Base-by-base conservation (phyloP, 2,329 filamentous ascomycete species). In the Bipolaris zeicola region DNA sequence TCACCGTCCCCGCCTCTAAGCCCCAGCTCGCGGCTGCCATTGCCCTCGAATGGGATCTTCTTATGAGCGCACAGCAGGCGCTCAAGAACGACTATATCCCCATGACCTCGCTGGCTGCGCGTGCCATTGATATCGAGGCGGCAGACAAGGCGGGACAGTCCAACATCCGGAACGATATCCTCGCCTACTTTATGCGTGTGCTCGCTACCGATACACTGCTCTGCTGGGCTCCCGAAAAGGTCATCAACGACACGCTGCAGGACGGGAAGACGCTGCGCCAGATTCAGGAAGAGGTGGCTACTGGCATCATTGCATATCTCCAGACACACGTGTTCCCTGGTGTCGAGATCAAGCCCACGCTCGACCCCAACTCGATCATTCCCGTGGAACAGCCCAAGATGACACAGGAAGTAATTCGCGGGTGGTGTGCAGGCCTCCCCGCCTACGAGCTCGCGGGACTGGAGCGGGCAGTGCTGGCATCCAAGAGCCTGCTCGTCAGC, bases 171-270 rank as follows among this genome's bases (percentile, higher is more conserved):
- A 73, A 83, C 0, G 80, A 83, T 38, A 87, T 97, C 44, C 79
- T 89, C 14, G 81, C 80, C 16, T 88, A 86, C 61, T 79, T 95
- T 49, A 85, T 98, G 82, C 85, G 89, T 44, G 98, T 98, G 76
- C 84, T 99, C 24, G 88, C 92, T 67, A 98, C 95, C 1, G 95
- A 99, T 78, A 93, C 91, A 0, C 79, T 98, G 34, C 85, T 99
- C 1, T 98, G 94, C 83, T 96, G 92, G 91, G 92, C 86, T 16
- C 88, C 88, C 0, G 82, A 82, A 68, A 78, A 78, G 53, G 78
- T 78, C 43, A 64, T 79, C 57, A 77, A 83, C 72, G 74, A 86
- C 38, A 75, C 80, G 3, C 60, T 65, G 22, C 69, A 69, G 44
- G 58, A 73, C 28, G 81, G 80, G 4, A 79, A 79, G 34, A 86